Evolutionary conservation across 148 eudicot species (phyloP), one percentile per base, ranked within the genome.

Genomic region (Beta vulgaris): DNA sequence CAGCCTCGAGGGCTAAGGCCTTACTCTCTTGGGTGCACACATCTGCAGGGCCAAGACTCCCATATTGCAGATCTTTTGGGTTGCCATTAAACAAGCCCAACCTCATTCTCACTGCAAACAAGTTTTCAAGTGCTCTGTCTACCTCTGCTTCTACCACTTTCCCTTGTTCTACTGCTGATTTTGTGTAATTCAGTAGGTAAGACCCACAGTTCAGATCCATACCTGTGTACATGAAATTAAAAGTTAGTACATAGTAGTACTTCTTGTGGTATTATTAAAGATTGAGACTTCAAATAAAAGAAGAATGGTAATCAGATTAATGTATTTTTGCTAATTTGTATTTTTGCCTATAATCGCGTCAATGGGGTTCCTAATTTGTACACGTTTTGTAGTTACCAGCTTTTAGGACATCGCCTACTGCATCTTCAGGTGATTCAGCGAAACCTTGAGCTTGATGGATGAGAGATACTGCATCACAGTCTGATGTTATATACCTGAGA

Each of bases 181-280:
- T 91, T 12, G 97, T 87, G 86, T 93, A 73, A n/a, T 83, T 86
- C 59, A 77, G 32, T 79, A 93, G 76, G 85, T 85, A 91, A 29
- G 79, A 39, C 36, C 97, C 98, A 54, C 98, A 93, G 74, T 93
- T 84, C 23, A 93, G 87, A 79, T 93, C 98, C 98, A 93, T 93
- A 57, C 98, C 96, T 91, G 81, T 12, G 39, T 57, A 63, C 26
- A 32, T 25, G 21, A 14, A 12, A 14, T 39, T 21, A 34, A 34
- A 12, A 16, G 19, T 71, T 36, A 67, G 28, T 29, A 40, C 29
- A 42, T 54, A 34, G n/a, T n/a, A n/a, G n/a, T n/a, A n/a, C n/a
- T n/a, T n/a, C n/a, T n/a, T n/a, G n/a, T n/a, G n/a, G n/a, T n/a
- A n/a, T n/a, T n/a, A n/a, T n/a, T n/a, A n/a, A n/a, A n/a, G n/a